Conservation (phyloP, 371 early-diverging fungal species). For the Nematocida ironsii region DNA sequence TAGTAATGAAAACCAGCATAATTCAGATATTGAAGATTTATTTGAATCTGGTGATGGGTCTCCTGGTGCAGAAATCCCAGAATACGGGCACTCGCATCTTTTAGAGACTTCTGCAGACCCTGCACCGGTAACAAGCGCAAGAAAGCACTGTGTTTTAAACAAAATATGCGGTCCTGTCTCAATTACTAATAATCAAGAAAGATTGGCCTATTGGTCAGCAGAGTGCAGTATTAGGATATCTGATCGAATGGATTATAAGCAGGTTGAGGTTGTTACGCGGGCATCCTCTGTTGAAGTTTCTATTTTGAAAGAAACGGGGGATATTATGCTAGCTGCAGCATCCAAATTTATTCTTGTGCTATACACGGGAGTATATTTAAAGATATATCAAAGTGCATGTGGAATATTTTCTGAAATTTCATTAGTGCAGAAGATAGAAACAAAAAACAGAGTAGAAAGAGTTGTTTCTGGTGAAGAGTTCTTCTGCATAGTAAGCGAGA, state of each 20-base stretch:
- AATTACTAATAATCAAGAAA: not conserved
- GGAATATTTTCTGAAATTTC: not conserved
- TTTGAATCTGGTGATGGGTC: not conserved
- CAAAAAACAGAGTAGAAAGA: conserved; percentile 1
- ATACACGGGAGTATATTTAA: not conserved
- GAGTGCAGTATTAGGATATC: conserved; percentile 29
- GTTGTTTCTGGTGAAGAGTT: conserved; percentile 25
- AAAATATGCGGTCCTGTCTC: conserved; percentile 22
- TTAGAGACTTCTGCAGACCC: not conserved
- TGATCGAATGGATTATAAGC: conserved; percentile 10
- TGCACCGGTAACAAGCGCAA: not conserved
- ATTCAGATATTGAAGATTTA: conserved; percentile 20
- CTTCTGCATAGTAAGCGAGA: conserved; percentile 28
- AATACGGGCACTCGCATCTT: not conserved
- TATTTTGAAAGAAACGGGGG: conserved; percentile 4
- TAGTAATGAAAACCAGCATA: not conserved
- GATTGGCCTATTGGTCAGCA: conserved; percentile 27
- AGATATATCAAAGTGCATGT: not conserved
- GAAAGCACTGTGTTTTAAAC: conserved; percentile 23
- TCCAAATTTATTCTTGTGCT: conserved; percentile 11
- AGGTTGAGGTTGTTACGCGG: conserved; percentile 31
- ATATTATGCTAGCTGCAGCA: not conserved
- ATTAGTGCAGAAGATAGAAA: not conserved
- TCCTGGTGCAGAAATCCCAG: not conserved
- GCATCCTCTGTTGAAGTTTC: not conserved